Base-by-base conservation (phyloP, 306 rosid genomes). In the Prinsepia uniflora region DNA sequence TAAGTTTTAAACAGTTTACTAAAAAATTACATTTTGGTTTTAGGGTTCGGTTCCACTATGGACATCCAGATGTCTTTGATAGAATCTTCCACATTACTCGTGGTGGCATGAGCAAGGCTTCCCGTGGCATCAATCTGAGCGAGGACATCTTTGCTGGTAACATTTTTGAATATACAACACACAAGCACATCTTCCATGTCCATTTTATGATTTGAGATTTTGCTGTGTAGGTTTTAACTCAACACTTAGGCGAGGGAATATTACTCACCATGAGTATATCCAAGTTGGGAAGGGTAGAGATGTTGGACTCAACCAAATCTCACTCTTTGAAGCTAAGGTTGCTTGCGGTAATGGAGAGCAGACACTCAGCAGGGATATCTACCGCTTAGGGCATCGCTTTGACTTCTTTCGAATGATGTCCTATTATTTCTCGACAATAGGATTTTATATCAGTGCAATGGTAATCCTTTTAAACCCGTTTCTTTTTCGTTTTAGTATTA, bases 61-160 rank as follows among this genome's bases (percentile, higher is more conserved):
- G 98, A 67, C 98, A 92, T 73, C 98, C 98, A 6, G 98, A 92
- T 86, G 96, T 88, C 71, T 92, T 92, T 79, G 98, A 92, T 83
- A 79, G 96, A 76, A 83, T 92, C 74, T 92, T 90, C 89, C 83
- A 82, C 81, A 34, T 92, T 79, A 92, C 98, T 72, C 84, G 96
- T 76, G 98, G 96, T 68, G 98, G 96, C 43, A 52, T 92, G 56
- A 92, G 98, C 75, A 92, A 92, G 82, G 98, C 98, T 69, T 92
- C 96, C 47, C 86, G 88, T 72, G 98, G 86, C 76, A 92, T 89
- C 72, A 92, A 92, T 83, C 88, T 92, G 55, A 89, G 98, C 47
- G 96, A 90, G 84, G 96, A 92, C 81, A 92, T 90, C 19, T 92
- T 89, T 72, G 95, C 96, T 40, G 96, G 98, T 24, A 24, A 24